phyloP scores from a whole-genome alignment of 1,284 basidiomycete species.

The Pseudomicrostroma phylloplanum region DNA sequence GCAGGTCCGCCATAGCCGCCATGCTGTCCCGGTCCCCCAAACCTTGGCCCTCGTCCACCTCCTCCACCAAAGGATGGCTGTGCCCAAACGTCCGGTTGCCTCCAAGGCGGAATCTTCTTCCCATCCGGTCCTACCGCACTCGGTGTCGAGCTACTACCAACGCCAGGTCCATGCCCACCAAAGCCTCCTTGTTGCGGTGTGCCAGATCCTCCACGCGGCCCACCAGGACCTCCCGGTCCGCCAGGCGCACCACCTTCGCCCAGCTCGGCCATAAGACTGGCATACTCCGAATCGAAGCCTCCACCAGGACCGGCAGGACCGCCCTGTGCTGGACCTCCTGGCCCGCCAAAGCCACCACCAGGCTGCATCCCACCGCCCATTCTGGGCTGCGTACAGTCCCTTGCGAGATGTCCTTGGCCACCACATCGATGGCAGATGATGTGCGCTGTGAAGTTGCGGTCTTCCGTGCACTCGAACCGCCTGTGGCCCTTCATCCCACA shows the following conservation, averaged over 20 bases:
- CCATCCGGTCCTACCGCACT: slow-evolving; percentile 33
- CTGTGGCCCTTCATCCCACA: slow-evolving; percentile 76
- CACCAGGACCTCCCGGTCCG: too few relatives aligned
- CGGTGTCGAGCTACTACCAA: slow-evolving; percentile 14
- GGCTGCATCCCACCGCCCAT: slow-evolving; percentile 59
- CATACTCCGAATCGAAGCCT: slow-evolving; percentile 90
- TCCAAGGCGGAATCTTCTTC: slow-evolving; percentile 48
- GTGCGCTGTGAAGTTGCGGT: slow-evolving; percentile 45
- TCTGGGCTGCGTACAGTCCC: slow-evolving; percentile 55
- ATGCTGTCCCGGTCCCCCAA: background rate
- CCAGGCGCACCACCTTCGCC: slow-evolving; percentile 66
- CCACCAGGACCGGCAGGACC: slow-evolving; percentile 41
- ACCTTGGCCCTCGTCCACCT: slow-evolving; percentile 13
- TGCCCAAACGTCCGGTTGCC: slow-evolving; percentile 46
- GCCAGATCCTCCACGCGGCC: slow-evolving; percentile 39
- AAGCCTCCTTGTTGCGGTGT: slow-evolving; percentile 11
- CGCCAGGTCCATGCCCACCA: slow-evolving; percentile 15
- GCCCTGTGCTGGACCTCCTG: slow-evolving; percentile 44
- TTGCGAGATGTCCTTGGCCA: slow-evolving; percentile 45
- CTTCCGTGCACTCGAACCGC: slow-evolving; percentile 47
- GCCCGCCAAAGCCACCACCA: slow-evolving; percentile 43
- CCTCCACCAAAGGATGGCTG: slow-evolving; percentile 28
- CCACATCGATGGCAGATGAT: slow-evolving; percentile 49
- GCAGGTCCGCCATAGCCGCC: background rate
- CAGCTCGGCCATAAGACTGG: slow-evolving; percentile 92